phyloP scores from a whole-genome alignment of 2,329 filamentous ascomycete genomes.

The Stagonosporopsis rhizophila region DNA sequence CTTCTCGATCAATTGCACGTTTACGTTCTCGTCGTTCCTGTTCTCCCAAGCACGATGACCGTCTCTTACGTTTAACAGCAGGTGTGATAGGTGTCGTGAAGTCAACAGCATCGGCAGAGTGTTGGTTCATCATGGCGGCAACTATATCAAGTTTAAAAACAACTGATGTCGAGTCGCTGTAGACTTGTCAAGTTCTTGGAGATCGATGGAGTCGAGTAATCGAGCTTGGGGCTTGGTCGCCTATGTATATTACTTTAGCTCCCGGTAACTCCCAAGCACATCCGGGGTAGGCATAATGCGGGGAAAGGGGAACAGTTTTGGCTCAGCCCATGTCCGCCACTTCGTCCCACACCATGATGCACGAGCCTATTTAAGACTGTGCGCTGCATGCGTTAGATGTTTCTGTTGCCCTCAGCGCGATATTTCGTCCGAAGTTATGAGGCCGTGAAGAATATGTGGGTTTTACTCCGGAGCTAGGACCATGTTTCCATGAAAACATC shows the following conservation, averaged over 20 bases:
- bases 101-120: constrained; percentile 33
- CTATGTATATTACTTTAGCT: constrained; percentile 21
- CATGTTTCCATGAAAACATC: too few species aligned
- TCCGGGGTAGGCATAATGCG: constrained; percentile 28
- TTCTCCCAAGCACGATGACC: constrained; percentile 44
- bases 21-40: constrained; percentile 46
- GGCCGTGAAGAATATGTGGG: too few species aligned
- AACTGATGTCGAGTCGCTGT: constrained; percentile 19
- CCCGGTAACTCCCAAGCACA: background rate
- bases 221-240: background rate
- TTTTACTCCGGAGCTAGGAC: too few species aligned
- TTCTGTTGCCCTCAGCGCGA: too few species aligned
- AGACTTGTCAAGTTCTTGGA: constrained; percentile 15
- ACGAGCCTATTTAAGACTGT: too few species aligned
- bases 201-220: constrained; percentile 24
- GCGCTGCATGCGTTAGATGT: too few species aligned
- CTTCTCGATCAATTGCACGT: constrained; percentile 47
- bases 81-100: constrained; percentile 32
- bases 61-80: constrained; percentile 43
- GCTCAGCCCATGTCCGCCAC: background rate
- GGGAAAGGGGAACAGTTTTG: constrained; percentile 27
- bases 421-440: too few species aligned
- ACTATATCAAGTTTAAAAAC: constrained; percentile 17
- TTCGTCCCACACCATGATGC: background rate
- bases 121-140: constrained; percentile 36